Evolutionary conservation across 2,329 filamentous ascomycete species (phyloP).

Genomic region (Atkinsonella texensis): DNA sequence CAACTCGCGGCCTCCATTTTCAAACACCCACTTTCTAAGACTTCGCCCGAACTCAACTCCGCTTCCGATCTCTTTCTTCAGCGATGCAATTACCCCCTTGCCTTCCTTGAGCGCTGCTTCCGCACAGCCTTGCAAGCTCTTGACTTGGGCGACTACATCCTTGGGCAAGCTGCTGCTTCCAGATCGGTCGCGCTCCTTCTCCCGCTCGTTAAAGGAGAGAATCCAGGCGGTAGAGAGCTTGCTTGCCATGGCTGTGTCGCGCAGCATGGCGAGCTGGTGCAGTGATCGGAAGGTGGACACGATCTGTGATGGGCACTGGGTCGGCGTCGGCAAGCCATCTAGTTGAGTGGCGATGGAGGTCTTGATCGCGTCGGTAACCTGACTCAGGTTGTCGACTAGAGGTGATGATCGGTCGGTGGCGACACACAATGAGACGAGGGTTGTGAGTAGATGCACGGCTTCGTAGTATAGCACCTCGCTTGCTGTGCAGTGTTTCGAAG

Average conservation of each 20-base stretch:
- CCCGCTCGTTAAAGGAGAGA: conserved; percentile 22
- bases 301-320: conserved; percentile 8
- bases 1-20: conserved; percentile 11
- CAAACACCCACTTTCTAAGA: conserved; percentile 19
- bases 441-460: conserved; percentile 28
- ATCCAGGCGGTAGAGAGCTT: conserved; percentile 22
- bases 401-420: conserved; percentile 13
- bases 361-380: conserved; percentile 16
- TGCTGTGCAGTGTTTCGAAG: conserved; percentile 23
- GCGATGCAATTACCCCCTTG: conserved; percentile 15
- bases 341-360: conserved; percentile 16
- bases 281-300: conserved; percentile 20
- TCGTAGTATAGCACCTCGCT: conserved; percentile 34
- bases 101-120: conserved; percentile 21
- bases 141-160: conserved; percentile 22
- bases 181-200: conserved; percentile 27
- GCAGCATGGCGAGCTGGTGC: conserved; percentile 24
- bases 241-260: conserved; percentile 24
- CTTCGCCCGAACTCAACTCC: conserved; percentile 15
- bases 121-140: conserved; percentile 19
- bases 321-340: conserved; percentile 7
- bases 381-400: conserved; percentile 14
- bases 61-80: conserved; percentile 18
- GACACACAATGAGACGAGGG: conserved; percentile 19
- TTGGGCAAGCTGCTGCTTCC: conserved; percentile 26